Evolutionary conservation across 169 alveolate genomes (phyloP), one percentile per base, ranked within the genome.

Genomic region (Eimeria acervulina): DNA sequence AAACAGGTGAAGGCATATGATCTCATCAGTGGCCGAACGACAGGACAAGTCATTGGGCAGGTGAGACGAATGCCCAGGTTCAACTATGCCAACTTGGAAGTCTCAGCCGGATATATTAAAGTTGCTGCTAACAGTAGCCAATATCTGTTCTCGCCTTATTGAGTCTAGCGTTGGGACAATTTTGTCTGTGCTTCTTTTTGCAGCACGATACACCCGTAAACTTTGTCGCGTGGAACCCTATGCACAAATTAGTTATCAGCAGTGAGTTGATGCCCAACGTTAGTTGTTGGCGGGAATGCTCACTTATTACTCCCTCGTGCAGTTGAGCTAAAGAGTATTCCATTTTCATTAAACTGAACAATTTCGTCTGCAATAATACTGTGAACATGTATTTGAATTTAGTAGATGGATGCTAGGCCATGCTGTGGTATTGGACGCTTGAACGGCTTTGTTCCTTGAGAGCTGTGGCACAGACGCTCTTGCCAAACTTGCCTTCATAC

Each of bases 141-240:
- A 40, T 28, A 6, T 6, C 52, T 51, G 74, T 52, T n/a, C 28
- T 0, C 42, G 74, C 26, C 10, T n/a, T 26, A 1, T 36, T 84
- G 42, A 42, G 26, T 42, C 26, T 52, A 17, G 40, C 33, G 52
- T 84, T 84, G 92, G 38, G 78, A 15, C 78, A 23, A 31, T 5
- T 36, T 31, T 19, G 6, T 19, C 52, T 38, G 4, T 36, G 78
- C n/a, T 33, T 31, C 23, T 47, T 23, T 26, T 78, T 44, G 51
- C 96, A 94, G 96, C 96, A 94, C 78, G 96, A 94, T 40, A n/a
- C 90, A 21, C 96, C 96, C 23, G 96, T 94, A 36, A 72, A 89
- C 66, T 81, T 74, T 33, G 95, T 94, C 19, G 96, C 90, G 42
- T 94, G 96, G 96, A 74, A 85, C 42, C 94, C 96, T 8, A 76